phyloP scores from a whole-genome alignment of 331 rosid species.

The Quercus phellos region DNA sequence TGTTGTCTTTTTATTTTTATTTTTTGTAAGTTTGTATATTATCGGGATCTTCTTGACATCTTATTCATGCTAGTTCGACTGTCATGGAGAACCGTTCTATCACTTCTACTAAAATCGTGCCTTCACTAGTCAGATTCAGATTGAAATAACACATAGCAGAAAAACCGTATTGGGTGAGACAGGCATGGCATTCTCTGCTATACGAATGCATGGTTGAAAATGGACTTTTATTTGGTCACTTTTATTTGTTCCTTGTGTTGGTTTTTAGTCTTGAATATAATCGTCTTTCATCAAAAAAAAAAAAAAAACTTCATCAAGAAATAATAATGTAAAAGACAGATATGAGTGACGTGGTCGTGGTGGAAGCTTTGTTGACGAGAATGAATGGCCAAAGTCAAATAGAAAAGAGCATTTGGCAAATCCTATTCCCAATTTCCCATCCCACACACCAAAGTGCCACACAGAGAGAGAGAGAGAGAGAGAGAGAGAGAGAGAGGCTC shows the following conservation, averaged over 20 bases:
- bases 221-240: neutral
- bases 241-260: no score
- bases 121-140: no score
- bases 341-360: slow-evolving; percentile 16
- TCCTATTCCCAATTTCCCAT: slow-evolving; percentile 10
- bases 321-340: neutral
- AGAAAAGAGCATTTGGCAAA: slow-evolving; percentile 23
- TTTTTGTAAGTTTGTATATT: neutral
- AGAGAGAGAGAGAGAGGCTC: neutral
- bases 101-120: no score
- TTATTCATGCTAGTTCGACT: no score
- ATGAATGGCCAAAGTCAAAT: slow-evolving; percentile 24
- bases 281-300: no score
- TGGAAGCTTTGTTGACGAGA: slow-evolving; percentile 19
- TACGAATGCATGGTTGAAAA: neutral
- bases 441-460: neutral
- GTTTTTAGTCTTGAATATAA: no score
- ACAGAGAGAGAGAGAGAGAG: neutral
- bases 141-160: neutral
- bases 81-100: no score
- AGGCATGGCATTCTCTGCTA: neutral
- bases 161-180: neutral
- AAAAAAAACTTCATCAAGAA: neutral
- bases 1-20: no score
- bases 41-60: no score